These are phyloP conservation scores for Turritis glabra DNA, from an alignment of 345 rosid species.

Conservation along the genomic window DNA sequence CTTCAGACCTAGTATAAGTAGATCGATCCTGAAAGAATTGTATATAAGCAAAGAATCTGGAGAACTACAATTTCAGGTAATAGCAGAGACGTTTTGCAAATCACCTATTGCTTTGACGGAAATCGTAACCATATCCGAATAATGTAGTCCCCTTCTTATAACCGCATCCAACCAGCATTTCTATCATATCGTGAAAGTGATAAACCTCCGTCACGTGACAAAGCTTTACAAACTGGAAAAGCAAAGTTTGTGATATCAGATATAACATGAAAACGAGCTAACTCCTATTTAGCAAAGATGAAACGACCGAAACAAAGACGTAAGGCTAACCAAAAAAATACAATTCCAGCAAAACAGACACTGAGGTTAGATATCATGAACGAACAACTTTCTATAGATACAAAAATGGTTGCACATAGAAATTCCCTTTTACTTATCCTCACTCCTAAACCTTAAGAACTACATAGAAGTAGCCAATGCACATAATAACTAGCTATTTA, in stretches of 20 bases:
- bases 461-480: background rate
- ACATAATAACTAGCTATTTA: background rate
- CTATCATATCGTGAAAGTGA: slow-evolving; percentile 91
- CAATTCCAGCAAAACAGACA: background rate
- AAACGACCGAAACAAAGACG: background rate
- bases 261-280: background rate
- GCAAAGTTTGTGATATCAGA: slow-evolving; percentile 14
- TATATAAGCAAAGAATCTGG: slow-evolving; percentile 1
- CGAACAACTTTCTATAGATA: background rate
- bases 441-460: background rate
- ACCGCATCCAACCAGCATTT: slow-evolving; percentile 73
- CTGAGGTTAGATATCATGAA: background rate
- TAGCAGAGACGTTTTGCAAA: background rate
- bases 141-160: slow-evolving; percentile 80
- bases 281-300: background rate
- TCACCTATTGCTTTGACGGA: slow-evolving; percentile 89
- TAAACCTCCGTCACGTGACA: slow-evolving; percentile 62
- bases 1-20: slow-evolving; percentile 60
- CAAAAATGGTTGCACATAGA: background rate
- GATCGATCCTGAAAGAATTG: slow-evolving; percentile 56
- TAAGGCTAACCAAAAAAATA: background rate
- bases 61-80: slow-evolving; percentile 1
- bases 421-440: background rate
- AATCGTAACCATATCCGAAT: slow-evolving; percentile 90
- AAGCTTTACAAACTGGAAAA: slow-evolving; percentile 65